These are phyloP conservation scores for Verruconis gallopava DNA, from an alignment of 2,329 filamentous ascomycete genomes.

Conservation along the genomic window DNA sequence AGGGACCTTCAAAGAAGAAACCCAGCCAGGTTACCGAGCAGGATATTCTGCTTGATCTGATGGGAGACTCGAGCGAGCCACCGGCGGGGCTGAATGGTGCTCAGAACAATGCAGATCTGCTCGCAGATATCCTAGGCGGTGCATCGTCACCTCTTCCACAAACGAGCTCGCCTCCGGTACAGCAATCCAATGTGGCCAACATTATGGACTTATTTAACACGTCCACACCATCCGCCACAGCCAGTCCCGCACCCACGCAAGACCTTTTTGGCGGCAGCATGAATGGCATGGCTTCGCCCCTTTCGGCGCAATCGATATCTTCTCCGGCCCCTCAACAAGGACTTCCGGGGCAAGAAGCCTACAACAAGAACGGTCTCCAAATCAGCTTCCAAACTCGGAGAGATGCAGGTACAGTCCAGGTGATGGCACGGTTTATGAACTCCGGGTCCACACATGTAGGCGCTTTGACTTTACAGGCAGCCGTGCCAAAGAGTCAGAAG, in stretches of 20 bases:
- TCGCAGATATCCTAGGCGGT: constrained; percentile 83
- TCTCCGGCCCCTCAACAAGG: constrained; percentile 22
- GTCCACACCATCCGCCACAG: constrained; percentile 43
- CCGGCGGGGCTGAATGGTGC: constrained; percentile 45
- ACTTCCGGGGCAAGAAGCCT: constrained; percentile 52
- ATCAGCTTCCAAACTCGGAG: constrained; percentile 77
- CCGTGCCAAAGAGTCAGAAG: constrained; percentile 93
- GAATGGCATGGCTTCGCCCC: constrained; percentile 31
- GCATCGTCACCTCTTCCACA: constrained; percentile 37
- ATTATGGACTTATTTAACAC: constrained; percentile 83
- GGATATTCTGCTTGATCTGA: constrained; percentile 81
- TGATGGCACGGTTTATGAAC: constrained; percentile 76
- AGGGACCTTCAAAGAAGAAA: constrained; percentile 43
- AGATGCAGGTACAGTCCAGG: constrained; percentile 66
- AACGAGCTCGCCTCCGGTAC: constrained; percentile 20
- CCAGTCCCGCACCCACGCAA: constrained; percentile 24
- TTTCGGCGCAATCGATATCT: constrained; percentile 34
- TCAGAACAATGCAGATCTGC: constrained; percentile 66
- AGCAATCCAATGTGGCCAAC: constrained; percentile 33
- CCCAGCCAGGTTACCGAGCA: constrained; percentile 75
- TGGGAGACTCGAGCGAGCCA: constrained; percentile 55
- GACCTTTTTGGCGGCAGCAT: constrained; percentile 33
- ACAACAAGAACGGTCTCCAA: constrained; percentile 72
- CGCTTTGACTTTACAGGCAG: constrained; percentile 76
- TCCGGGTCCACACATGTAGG: constrained; percentile 52